Conservation (phyloP, 2,329 filamentous ascomycete genomes). For the Tolypocladium pustulatum region DNA sequence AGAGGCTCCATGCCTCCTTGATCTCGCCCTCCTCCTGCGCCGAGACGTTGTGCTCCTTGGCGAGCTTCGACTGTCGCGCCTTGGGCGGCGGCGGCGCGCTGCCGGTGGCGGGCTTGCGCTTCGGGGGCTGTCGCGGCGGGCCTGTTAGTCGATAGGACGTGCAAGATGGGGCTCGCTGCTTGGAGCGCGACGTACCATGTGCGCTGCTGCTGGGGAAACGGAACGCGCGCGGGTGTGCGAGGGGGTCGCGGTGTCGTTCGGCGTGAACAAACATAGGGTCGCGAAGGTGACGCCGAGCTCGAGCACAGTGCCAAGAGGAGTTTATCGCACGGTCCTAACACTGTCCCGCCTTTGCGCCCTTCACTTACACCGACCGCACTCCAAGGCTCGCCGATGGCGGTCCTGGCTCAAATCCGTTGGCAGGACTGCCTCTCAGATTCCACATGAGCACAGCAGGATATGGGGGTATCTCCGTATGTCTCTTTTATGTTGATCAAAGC, state of each 20-base stretch:
- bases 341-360: neutral
- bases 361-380: neutral
- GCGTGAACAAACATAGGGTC: neutral
- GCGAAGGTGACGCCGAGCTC: neutral
- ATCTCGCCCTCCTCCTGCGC: slow-evolving; percentile 83
- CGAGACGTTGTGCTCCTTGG: slow-evolving; percentile 80
- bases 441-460: neutral
- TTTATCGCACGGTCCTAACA: too few relatives aligned
- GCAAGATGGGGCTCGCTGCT: neutral
- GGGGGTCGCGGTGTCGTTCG: neutral
- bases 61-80: slow-evolving; percentile 70
- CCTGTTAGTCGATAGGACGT: neutral
- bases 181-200: neutral
- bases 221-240: neutral
- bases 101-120: slow-evolving; percentile 31
- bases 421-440: neutral
- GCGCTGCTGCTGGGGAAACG: neutral
- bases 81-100: slow-evolving; percentile 20
- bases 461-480: neutral
- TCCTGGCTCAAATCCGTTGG: neutral
- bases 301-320: neutral
- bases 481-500: too few relatives aligned
- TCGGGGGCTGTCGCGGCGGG: slow-evolving; percentile 32
- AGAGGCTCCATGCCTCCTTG: slow-evolving; percentile 78
- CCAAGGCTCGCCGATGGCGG: too few relatives aligned